phyloP scores from a whole-genome alignment of 208 protist species.

The Leptomonas pyrrhocoris region DNA sequence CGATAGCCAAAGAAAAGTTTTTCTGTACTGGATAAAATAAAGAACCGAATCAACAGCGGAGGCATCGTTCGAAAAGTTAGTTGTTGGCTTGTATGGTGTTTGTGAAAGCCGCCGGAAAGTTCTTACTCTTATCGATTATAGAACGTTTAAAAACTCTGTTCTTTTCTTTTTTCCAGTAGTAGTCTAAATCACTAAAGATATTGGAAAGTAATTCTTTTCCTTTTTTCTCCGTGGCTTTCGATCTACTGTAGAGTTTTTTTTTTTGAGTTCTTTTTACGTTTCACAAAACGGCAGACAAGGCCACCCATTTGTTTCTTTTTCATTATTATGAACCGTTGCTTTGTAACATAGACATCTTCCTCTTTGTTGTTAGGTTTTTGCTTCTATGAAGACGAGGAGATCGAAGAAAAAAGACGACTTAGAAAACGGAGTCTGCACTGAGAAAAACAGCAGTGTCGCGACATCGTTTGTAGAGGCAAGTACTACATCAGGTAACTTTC shows the following conservation, averaged over 20 bases:
- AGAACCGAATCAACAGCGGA: neutral
- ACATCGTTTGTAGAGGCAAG: neutral
- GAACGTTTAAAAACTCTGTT: neutral
- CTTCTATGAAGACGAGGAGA: constrained; percentile 8
- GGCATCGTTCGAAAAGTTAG: neutral
- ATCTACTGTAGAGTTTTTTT: constrained; percentile 10
- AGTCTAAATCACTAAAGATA: neutral
- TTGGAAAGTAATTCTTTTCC: constrained; percentile 12
- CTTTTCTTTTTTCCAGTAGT: constrained; percentile 22
- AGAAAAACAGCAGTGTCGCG: neutral
- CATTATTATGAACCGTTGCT: neutral
- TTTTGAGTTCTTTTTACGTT: neutral
- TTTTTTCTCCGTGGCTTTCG: constrained; percentile 1
- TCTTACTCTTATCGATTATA: neutral
- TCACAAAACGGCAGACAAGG: neutral
- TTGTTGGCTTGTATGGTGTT: neutral
- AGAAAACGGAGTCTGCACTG: neutral
- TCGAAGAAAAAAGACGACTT: neutral
- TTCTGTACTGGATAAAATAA: no score
- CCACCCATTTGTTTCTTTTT: constrained; percentile 9
- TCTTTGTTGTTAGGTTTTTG: no score
- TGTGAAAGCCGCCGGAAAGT: neutral
- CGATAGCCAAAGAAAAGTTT: no score
- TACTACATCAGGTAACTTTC: neutral
- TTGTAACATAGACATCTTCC: no score